phyloP scores from a whole-genome alignment of 108 stramenopile genomes.

The Nannochloropsis gaditana region DNA sequence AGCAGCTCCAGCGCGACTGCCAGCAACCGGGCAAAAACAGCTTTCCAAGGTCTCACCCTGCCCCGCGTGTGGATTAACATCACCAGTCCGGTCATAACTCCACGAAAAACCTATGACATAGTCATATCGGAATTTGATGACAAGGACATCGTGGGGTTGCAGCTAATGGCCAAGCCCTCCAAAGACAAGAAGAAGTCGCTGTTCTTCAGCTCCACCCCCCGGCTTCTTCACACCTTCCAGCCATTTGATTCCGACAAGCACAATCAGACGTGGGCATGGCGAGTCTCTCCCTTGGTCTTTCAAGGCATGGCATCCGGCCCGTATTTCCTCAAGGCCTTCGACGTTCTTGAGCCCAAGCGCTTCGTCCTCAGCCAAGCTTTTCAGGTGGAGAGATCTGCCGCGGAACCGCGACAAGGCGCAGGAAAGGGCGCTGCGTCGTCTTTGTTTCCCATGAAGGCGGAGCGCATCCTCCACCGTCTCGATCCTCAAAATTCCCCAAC shows the following conservation, averaged over 20 bases:
- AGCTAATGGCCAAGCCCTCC: neutral
- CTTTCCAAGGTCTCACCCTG: neutral
- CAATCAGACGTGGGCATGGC: slow-evolving; percentile 7
- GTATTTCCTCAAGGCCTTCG: neutral
- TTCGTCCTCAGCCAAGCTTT: neutral
- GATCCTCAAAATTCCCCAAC: neutral
- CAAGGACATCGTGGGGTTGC: neutral
- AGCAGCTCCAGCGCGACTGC: neutral
- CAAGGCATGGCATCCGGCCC: neutral
- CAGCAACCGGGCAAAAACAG: neutral
- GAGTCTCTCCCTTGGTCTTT: neutral
- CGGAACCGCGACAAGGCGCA: neutral
- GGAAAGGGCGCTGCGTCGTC: neutral
- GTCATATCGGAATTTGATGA: neutral
- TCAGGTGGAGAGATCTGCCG: neutral
- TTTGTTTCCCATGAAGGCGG: neutral
- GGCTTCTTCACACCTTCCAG: neutral
- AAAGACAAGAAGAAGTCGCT: neutral
- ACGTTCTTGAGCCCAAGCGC: neutral
- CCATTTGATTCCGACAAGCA: neutral
- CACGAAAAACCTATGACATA: neutral
- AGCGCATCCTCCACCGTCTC: neutral
- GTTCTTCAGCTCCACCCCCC: neutral
- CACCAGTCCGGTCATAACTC: neutral
- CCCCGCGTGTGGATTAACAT: slow-evolving; percentile 12